phyloP scores from a whole-genome alignment of 257 asterid genomes.

The Prunella vulgaris region DNA sequence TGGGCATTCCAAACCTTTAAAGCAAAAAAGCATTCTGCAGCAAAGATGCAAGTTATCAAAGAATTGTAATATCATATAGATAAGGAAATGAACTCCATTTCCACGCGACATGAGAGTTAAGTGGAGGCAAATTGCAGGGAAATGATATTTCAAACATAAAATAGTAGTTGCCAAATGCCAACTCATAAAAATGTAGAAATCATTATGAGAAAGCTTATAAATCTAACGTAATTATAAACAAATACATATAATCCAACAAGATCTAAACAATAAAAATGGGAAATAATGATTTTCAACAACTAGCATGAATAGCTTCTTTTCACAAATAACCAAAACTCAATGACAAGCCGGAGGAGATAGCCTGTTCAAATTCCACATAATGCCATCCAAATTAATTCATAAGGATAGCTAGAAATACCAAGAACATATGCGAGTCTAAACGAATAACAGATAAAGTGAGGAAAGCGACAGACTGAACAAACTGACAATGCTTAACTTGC shows the following conservation, averaged over 20 bases:
- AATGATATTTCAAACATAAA: background rate
- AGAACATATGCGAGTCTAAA: background rate
- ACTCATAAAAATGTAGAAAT: background rate
- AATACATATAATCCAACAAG: background rate
- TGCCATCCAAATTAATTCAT: background rate
- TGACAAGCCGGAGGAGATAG: background rate
- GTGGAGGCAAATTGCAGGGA: background rate
- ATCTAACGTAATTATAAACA: background rate
- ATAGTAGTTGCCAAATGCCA: background rate
- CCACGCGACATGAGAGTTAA: background rate
- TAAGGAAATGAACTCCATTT: background rate
- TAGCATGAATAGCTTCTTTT: background rate
- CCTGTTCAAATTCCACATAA: background rate
- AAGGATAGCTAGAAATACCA: background rate
- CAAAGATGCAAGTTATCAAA: background rate
- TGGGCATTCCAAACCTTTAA: constrained; percentile 55
- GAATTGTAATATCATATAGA: background rate
- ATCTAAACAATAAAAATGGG: background rate
- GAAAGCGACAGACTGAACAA: too few species aligned
- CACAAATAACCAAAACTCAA: background rate
- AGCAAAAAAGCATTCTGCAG: constrained; percentile 52
- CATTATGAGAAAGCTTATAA: background rate
- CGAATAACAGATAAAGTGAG: background rate
- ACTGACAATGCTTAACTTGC: background rate
- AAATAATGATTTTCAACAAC: background rate